These are phyloP conservation scores for Leucogyrophana mollusca DNA, from an alignment of 768 basidiomycete species.

Conservation along the genomic window DNA sequence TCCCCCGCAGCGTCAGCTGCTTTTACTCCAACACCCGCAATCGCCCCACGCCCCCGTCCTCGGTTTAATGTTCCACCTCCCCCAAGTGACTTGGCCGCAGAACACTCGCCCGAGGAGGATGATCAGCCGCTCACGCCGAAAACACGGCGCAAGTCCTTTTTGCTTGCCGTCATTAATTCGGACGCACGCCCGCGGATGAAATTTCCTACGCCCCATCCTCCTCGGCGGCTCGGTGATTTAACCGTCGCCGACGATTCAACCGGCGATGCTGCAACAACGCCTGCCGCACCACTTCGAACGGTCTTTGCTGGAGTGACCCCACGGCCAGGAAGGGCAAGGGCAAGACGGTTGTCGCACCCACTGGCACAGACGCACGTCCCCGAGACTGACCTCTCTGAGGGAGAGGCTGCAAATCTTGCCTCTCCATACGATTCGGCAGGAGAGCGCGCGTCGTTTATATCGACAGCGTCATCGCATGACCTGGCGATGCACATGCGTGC, in stretches of 20 bases:
- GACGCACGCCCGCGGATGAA: constrained; percentile 68
- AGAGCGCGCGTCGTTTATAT: constrained; percentile 70
- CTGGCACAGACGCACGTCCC: constrained; percentile 53
- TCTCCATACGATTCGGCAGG: constrained; percentile 47
- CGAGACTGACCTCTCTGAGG: constrained; percentile 32
- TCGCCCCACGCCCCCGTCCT: constrained; percentile 58
- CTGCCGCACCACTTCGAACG: constrained; percentile 38
- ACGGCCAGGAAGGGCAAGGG: constrained; percentile 44
- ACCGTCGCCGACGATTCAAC: constrained; percentile 47
- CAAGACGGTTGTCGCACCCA: constrained; percentile 59
- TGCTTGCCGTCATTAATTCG: constrained; percentile 82
- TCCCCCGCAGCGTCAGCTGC: constrained; percentile 56
- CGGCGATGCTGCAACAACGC: constrained; percentile 26
- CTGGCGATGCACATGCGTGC: constrained; percentile 74
- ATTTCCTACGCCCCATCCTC: constrained; percentile 45
- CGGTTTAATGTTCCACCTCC: constrained; percentile 56
- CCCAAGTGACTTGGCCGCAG: constrained; percentile 36
- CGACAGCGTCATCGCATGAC: constrained; percentile 86
- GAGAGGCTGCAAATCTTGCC: constrained; percentile 26
- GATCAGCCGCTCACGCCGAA: constrained; percentile 64
- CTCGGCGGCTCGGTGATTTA: constrained; percentile 56
- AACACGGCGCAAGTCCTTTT: constrained; percentile 75
- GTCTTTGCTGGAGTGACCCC: constrained; percentile 69
- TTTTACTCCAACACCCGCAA: constrained; percentile 71
- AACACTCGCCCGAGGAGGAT: constrained; percentile 30